Evolutionary conservation across 2,329 filamentous ascomycete genomes (phyloP).

Genomic region (Trichophyton equinum): DNA sequence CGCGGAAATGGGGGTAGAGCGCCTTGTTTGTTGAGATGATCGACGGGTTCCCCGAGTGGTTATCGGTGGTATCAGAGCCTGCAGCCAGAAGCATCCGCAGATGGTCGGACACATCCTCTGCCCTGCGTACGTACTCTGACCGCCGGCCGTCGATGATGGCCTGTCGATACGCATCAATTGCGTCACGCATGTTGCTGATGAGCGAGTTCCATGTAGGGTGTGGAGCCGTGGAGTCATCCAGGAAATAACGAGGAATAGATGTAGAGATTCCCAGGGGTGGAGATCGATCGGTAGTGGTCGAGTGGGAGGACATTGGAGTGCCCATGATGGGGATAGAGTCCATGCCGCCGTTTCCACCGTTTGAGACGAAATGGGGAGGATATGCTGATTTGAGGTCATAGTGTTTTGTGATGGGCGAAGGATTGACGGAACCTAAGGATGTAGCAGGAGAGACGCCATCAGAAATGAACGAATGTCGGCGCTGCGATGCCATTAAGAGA

Average conservation of each 20-base stretch:
- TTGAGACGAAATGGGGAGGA: constrained; percentile 8
- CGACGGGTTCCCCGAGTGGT: constrained; percentile 96
- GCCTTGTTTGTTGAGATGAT: constrained; percentile 98
- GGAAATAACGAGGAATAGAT: constrained; percentile 65
- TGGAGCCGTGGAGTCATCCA: constrained; percentile 69
- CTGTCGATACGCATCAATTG: constrained; percentile 79
- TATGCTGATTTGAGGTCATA: constrained; percentile 38
- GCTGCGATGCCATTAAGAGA: constrained; percentile 52
- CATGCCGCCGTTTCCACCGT: constrained; percentile 16
- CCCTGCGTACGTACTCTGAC: constrained; percentile 80
- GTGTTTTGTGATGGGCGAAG: constrained; percentile 47
- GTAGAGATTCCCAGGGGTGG: constrained; percentile 33
- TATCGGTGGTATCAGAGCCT: constrained; percentile 93
- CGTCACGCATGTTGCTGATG: constrained; percentile 82
- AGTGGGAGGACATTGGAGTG: constrained; percentile 29
- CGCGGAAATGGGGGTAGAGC: constrained; percentile 89
- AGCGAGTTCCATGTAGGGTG: constrained; percentile 73
- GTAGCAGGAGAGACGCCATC: constrained; percentile 72
- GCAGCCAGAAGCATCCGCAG: constrained; percentile 85
- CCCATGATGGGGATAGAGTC: constrained; percentile 12
- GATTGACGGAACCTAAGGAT: constrained; percentile 83
- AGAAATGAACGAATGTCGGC: constrained; percentile 52
- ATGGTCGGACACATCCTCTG: constrained; percentile 98
- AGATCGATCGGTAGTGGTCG: constrained; percentile 40
- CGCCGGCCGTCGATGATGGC: constrained; percentile 73